phyloP scores from a whole-genome alignment of 441 rosid species.

The Adansonia gregorii region DNA sequence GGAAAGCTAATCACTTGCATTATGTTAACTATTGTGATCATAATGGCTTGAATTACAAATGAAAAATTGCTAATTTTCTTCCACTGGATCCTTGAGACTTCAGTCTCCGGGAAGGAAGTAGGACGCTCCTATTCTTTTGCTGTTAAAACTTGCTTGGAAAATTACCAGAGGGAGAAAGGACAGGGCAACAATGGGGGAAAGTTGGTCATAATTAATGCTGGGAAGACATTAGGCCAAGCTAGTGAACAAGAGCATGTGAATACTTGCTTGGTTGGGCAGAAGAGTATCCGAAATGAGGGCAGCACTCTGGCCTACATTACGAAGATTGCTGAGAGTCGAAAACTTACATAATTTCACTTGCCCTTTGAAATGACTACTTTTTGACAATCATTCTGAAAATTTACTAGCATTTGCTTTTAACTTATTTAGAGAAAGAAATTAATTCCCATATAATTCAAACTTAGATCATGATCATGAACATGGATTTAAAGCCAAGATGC shows the following conservation, averaged over 20 bases:
- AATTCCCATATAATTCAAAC: slow-evolving; percentile 4
- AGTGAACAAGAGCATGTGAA: slow-evolving; percentile 28
- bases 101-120: not conserved
- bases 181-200: not conserved
- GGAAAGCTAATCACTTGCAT: slow-evolving; percentile 11
- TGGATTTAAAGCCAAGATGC: slow-evolving; percentile 16
- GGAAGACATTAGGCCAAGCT: slow-evolving; percentile 13
- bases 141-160: slow-evolving; percentile 3
- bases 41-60: not conserved
- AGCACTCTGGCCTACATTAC: slow-evolving; percentile 18
- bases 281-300: slow-evolving; percentile 9
- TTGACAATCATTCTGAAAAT: not conserved
- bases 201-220: slow-evolving; percentile 24
- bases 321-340: slow-evolving; percentile 5
- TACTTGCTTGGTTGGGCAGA: not conserved
- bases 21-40: not conserved
- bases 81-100: not conserved
- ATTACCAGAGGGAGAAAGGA: not conserved
- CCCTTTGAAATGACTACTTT: slow-evolving; percentile 15
- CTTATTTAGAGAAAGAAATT: slow-evolving; percentile 17
- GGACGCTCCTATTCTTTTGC: not conserved
- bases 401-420: not conserved
- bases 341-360: not conserved
- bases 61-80: not conserved
- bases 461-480: slow-evolving; percentile 31